Conservation (phyloP, 1,139 yeast genomes). For the Yamadazyma trypodendri region DNA sequence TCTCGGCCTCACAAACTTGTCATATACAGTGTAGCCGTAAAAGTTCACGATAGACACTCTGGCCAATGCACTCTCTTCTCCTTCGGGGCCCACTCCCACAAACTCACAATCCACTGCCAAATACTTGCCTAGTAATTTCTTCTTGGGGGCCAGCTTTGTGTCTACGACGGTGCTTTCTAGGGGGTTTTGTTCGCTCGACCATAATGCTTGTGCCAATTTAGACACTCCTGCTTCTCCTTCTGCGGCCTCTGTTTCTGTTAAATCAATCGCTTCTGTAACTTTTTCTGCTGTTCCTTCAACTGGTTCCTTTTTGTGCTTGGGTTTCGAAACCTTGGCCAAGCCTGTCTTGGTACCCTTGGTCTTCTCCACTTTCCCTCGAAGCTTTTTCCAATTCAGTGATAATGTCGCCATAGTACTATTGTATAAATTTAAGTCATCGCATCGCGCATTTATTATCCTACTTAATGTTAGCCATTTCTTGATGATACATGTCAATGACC, state of each 20-base stretch:
- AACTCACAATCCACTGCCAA: conserved; percentile 91
- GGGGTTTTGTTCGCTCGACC: conserved; percentile 30
- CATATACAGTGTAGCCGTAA: conserved; percentile 70
- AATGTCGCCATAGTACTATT: conserved; percentile 17
- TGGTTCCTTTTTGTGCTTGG: neutral
- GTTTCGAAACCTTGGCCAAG: neutral
- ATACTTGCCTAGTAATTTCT: conserved; percentile 60
- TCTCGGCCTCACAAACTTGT: conserved; percentile 71
- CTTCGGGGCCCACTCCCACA: conserved; percentile 84
- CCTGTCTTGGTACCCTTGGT: neutral
- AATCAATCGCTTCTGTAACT: neutral
- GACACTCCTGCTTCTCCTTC: conserved; percentile 5
- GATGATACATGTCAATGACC: conserved; percentile 47
- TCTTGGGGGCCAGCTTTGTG: conserved; percentile 15
- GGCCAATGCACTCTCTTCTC: conserved; percentile 70
- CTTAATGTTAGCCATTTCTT: conserved; percentile 15
- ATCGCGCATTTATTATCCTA: conserved; percentile 8
- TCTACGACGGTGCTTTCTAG: too few relatives aligned
- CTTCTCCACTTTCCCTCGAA: conserved; percentile 23
- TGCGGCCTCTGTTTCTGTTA: neutral
- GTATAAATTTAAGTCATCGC: conserved; percentile 5
- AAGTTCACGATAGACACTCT: conserved; percentile 85
- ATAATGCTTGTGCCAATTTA: conserved; percentile 28
- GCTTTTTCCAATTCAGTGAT: conserved; percentile 39
- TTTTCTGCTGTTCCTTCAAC: neutral